Conservation (phyloP, 805 yeast species). For the Zygotorulaspora florentina region DNA sequence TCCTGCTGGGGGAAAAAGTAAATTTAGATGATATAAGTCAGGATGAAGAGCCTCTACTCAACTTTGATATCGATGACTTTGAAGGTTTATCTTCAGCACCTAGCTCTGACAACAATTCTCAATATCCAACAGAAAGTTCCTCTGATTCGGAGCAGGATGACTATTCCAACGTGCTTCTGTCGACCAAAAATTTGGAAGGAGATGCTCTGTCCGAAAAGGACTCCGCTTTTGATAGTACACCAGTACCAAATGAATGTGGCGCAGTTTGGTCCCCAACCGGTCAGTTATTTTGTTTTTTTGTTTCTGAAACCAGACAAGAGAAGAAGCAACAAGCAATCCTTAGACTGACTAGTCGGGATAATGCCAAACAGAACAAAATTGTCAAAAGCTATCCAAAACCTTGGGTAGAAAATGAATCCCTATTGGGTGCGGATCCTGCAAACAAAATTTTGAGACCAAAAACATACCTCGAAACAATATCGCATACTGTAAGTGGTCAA, state of each 20-base stretch:
- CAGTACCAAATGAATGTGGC: slow-evolving; percentile 91
- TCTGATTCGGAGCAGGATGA: slow-evolving; percentile 41
- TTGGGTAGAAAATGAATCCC: slow-evolving; percentile 1
- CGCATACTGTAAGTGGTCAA: slow-evolving; percentile 7
- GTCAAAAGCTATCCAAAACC: slow-evolving; percentile 2
- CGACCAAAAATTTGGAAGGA: slow-evolving; percentile 1
- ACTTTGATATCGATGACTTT: slow-evolving; percentile 31
- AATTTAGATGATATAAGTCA: slow-evolving; percentile 37
- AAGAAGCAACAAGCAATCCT: slow-evolving; percentile 37
- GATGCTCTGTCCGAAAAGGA: slow-evolving; percentile 15
- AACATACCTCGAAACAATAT: slow-evolving; percentile 32
- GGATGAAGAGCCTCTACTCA: slow-evolving; percentile 38
- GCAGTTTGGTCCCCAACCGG: slow-evolving; percentile 84
- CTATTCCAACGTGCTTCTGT: slow-evolving; percentile 30
- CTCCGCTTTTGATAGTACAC: slow-evolving; percentile 65
- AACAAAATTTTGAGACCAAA: slow-evolving; percentile 27
- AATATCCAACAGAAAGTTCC: slow-evolving; percentile 32
- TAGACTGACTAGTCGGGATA: slow-evolving; percentile 25
- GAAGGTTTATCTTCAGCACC: slow-evolving; percentile 35
- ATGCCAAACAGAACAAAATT: slow-evolving; percentile 18
- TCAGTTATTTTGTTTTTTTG: slow-evolving; percentile 74
- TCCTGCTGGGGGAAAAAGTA: slow-evolving; percentile 76
- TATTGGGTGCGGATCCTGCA: slow-evolving; percentile 12
- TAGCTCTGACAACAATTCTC: slow-evolving; percentile 36
- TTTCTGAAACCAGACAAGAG: slow-evolving; percentile 45